Percentiles rank a stretch among this genome's conserved stretches.
phyloP scores from a whole-genome alignment of 139 green algal species.

The Chlamydomonas incerta region DNA sequence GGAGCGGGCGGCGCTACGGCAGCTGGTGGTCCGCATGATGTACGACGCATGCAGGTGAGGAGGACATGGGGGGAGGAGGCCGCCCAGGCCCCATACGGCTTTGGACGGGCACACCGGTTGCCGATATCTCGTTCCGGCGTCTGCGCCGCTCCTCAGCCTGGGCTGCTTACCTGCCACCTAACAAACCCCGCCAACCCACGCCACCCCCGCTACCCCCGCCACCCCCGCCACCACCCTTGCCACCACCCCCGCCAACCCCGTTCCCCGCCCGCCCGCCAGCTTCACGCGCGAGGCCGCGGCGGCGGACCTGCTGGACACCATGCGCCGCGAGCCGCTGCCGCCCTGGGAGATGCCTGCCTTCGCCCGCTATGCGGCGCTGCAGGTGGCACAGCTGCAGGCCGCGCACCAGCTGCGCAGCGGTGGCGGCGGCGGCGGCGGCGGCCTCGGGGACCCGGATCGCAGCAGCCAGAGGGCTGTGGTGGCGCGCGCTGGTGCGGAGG shows the following conservation, averaged over 20 bases:
- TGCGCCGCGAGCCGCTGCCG: not conserved
- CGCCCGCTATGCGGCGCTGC: not conserved
- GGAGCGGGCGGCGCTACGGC: constrained; percentile 17
- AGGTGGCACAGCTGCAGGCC: not conserved
- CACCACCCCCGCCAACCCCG: too few relatives aligned
- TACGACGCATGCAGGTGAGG: constrained; percentile 23
- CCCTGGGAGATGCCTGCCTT: constrained; percentile 10
- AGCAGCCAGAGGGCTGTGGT: not conserved
- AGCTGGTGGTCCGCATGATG: constrained; percentile 31
- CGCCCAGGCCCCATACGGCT: too few relatives aligned
- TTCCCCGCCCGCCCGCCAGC: not conserved
- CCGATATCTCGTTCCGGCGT: too few relatives aligned
- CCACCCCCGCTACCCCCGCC: too few relatives aligned
- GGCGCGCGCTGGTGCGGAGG: too few relatives aligned
- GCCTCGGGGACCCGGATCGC: not conserved
- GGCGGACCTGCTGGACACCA: not conserved
- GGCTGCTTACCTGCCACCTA: too few relatives aligned
- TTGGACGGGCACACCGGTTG: too few relatives aligned
- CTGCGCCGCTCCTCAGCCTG: too few relatives aligned
- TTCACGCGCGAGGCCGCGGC: constrained; percentile 10
- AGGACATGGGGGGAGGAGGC: too few relatives aligned
- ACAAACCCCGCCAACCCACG: too few relatives aligned
- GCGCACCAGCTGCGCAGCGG: not conserved
- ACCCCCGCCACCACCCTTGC: too few relatives aligned
- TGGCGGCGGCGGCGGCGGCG: not conserved